Base-by-base conservation (phyloP, 768 basidiomycete species). In the Filobasidium wieringae region DNA sequence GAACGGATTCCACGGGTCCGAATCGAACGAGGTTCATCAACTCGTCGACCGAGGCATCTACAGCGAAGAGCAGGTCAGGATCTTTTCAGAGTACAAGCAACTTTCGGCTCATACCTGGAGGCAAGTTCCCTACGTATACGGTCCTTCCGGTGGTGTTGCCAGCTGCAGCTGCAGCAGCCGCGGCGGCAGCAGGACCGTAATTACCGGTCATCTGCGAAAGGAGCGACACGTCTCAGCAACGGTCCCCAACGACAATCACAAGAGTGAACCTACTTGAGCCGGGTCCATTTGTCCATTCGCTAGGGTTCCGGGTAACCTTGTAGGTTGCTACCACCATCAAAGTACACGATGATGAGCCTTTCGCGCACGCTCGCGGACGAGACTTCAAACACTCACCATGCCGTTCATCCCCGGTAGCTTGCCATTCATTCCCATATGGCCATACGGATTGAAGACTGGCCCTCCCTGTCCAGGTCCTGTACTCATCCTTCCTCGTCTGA, bases 11-110 rank as follows among this genome's bases (percentile, higher is more conserved):
- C 64, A 97, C 84, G 0, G 95, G 93, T 3, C 93, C 93, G 69
- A 96, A 97, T 68, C 93, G 90, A 58, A 99, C 93, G 64, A 96
- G 84, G 72, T 91, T 95, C 68, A 99, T 84, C 14, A 99, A 83
- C 72, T 97, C 93, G 73, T 99, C 95, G 54, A 99, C 92, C 17
- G 90, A 91, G 0, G 93, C 93, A 26, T 88, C 90, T 75, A 50
- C 30, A 9, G 30, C n/a, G 7, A 7, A 55, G 31, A 7, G 11
- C 6, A 47, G 30, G 37, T 39, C 15, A 32, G 15, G 31, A 2
- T 7, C 43, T 60, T 33, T 60, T 57, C 33, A 8, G 27, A 12
- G 15, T 1, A 15, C 15, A 32, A n/a, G 22, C 4, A 22, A 24
- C 32, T 9, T 2, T 22, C 12, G 32, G 30, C 8, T 64, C 69